Conservation (phyloP, 2,329 filamentous ascomycete genomes). For the Macrophomina phaseolina region DNA sequence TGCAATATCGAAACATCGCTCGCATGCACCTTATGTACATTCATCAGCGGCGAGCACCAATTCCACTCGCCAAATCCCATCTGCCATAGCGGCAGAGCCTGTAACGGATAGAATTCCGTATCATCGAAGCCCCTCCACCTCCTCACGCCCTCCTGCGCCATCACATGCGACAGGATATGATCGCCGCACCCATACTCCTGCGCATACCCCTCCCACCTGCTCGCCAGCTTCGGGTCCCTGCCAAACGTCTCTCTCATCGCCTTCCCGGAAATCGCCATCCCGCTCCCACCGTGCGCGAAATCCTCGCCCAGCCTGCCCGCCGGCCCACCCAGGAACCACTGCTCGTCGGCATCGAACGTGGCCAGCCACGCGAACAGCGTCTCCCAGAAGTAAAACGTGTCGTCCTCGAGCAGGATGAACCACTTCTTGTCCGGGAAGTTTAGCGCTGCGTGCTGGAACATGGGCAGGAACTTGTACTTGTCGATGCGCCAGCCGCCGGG, state of each 20-base stretch:
- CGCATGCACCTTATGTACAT: slow-evolving; percentile 43
- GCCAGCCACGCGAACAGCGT: slow-evolving; percentile 48
- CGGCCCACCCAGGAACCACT: slow-evolving; percentile 49
- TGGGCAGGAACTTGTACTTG: slow-evolving; percentile 65
- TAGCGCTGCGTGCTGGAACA: slow-evolving; percentile 57
- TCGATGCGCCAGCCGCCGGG: slow-evolving; percentile 57
- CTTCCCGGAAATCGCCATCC: slow-evolving; percentile 52
- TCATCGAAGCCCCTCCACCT: slow-evolving; percentile 36
- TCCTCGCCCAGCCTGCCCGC: slow-evolving; percentile 37
- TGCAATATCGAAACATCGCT: slow-evolving; percentile 38
- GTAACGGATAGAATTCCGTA: slow-evolving; percentile 48
- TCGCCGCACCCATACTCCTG: slow-evolving; percentile 43
- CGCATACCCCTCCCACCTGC: slow-evolving; percentile 42
- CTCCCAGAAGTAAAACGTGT: slow-evolving; percentile 47
- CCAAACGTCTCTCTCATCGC: slow-evolving; percentile 51
- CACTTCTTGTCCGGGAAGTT: slow-evolving; percentile 41
- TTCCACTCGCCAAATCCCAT: slow-evolving; percentile 47
- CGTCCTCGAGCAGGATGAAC: slow-evolving; percentile 46
- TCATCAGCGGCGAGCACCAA: slow-evolving; percentile 52
- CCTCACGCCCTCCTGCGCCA: slow-evolving; percentile 43
- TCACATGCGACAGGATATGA: slow-evolving; percentile 44
- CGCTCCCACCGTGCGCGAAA: slow-evolving; percentile 52
- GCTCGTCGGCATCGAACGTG: slow-evolving; percentile 42
- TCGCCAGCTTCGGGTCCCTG: slow-evolving; percentile 43
- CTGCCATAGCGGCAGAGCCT: slow-evolving; percentile 10